Evolutionary conservation across 78 protist species (phyloP), one percentile per base, ranked within the genome.

Genomic region (Dictyostelium discoideum): DNA sequence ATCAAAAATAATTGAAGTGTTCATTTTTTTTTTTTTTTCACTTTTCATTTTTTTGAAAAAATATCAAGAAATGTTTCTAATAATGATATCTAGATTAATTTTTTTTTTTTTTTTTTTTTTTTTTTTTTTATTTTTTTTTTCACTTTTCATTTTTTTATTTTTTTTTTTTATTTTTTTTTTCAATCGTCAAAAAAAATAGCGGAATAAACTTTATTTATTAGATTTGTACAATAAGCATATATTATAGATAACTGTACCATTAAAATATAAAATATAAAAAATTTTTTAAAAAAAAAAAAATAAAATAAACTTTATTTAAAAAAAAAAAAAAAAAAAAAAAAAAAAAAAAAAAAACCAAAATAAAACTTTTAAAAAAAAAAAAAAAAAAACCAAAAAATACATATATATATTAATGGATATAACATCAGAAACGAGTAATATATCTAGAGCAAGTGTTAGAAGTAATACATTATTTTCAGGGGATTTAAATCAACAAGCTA

Each of bases 401-500:
- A n/a, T n/a, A n/a, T 10, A 14, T 22, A 8, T 67, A 67, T 67
- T 24, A 67, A 67, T 67, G 26, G 76, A 67, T 9, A 24, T 26
- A 69, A 37, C 5, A 69, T 69, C 39, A 60, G 69, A 60, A 20
- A 69, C 77, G 14, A 69, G 20, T 69, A 69, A 11, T 69, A 69
- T n/a, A 29, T 11, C 81, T 63, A 84, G 88, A 40, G 37, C 32
- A 7, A 67, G 73, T 63, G 48, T 74, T 14, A 87, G 93, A 79
- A n/a, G 73, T 18, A 89, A 79, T 89, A 69, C 82, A 65, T 26
- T 69, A 44, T 89, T 79, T 69, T n/a, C 94, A 67, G 80, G 77
- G 0, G 94, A 89, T 79, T 72, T 79, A 63, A 81, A 72, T 67
- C 94, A 89, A 81, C 94, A 89, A 42, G 94, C 94, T 1, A 50